Percentiles rank a stretch among this genome's conserved stretches.
Evolutionary conservation across 2,329 filamentous ascomycete species (phyloP).

Genomic region (Hawksworthiomyces lignivorus): DNA sequence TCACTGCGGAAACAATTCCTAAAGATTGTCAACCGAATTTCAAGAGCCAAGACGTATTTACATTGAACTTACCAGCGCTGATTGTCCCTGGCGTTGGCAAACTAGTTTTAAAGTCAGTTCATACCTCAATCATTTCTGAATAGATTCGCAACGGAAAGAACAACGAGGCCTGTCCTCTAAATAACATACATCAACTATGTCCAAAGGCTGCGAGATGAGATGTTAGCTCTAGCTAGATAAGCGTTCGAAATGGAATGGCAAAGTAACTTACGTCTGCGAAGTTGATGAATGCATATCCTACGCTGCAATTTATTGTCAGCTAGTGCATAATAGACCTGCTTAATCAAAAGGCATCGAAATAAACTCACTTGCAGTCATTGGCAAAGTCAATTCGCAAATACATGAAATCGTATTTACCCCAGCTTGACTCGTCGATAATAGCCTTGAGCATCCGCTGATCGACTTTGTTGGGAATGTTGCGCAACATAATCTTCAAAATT

Average conservation of each 20-base stretch:
- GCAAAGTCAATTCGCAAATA: constrained; percentile 87
- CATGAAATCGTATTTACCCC: constrained; percentile 86
- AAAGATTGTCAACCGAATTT: constrained; percentile 4
- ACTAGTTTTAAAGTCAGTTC: constrained; percentile 40
- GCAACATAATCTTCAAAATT: constrained; percentile 68
- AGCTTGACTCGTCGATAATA: constrained; percentile 70
- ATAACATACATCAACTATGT: constrained; percentile 60
- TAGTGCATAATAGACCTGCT: too few relatives aligned
- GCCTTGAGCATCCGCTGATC: constrained; percentile 68
- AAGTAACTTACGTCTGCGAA: constrained; percentile 62
- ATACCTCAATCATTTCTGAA: too few relatives aligned
- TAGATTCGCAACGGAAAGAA: not conserved
- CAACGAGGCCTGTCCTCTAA: not conserved
- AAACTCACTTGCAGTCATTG: constrained; percentile 71
- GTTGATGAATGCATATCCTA: constrained; percentile 97
- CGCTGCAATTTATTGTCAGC: constrained; percentile 45
- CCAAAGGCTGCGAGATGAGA: constrained; percentile 57
- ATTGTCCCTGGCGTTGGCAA: constrained; percentile 62
- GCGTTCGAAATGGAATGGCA: not conserved
- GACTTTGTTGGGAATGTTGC: constrained; percentile 90
- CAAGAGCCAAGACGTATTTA: too few relatives aligned
- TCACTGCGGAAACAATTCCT: constrained; percentile 77
- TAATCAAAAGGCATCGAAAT: not conserved
- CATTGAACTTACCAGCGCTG: constrained; percentile 53
- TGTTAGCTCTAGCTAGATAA: constrained; percentile 5